phyloP scores from a whole-genome alignment of 805 yeast species.

The Lipomyces kockii region DNA sequence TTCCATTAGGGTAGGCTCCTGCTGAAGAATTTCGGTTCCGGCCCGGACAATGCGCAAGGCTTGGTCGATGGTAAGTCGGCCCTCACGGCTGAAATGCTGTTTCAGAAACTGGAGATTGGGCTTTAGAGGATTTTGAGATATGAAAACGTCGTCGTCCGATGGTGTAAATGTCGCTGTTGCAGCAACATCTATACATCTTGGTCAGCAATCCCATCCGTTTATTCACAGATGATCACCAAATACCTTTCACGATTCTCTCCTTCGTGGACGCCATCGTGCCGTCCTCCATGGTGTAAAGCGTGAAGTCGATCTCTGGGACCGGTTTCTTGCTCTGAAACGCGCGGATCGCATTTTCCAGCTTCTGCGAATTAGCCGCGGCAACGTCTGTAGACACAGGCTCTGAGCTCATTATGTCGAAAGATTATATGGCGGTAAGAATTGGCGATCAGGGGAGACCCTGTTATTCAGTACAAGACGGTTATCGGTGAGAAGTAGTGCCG shows the following conservation, averaged over 20 bases:
- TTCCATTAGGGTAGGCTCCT: constrained; percentile 77
- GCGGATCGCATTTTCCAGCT: constrained; percentile 46
- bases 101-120: constrained; percentile 76
- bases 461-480: background rate
- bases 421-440: background rate
- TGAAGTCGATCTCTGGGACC: constrained; percentile 48
- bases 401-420: background rate
- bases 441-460: background rate
- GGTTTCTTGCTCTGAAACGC: constrained; percentile 46
- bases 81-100: constrained; percentile 78
- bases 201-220: constrained; percentile 3
- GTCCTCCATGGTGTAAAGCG: constrained; percentile 58
- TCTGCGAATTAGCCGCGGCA: constrained; percentile 31
- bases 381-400: background rate
- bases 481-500: too few relatives aligned
- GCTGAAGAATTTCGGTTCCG: constrained; percentile 65
- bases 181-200: constrained; percentile 50
- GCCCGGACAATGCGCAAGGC: constrained; percentile 65
- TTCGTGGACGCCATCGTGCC: constrained; percentile 61
- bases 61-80: constrained; percentile 74
- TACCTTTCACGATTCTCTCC: constrained; percentile 56
- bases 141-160: constrained; percentile 68
- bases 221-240: background rate
- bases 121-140: constrained; percentile 53
- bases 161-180: constrained; percentile 73